Percentiles rank a stretch among this genome's conserved stretches.
phyloP scores from a whole-genome alignment of 495 filamentous ascomycete genomes.

The Parachaetomium inaequale region DNA sequence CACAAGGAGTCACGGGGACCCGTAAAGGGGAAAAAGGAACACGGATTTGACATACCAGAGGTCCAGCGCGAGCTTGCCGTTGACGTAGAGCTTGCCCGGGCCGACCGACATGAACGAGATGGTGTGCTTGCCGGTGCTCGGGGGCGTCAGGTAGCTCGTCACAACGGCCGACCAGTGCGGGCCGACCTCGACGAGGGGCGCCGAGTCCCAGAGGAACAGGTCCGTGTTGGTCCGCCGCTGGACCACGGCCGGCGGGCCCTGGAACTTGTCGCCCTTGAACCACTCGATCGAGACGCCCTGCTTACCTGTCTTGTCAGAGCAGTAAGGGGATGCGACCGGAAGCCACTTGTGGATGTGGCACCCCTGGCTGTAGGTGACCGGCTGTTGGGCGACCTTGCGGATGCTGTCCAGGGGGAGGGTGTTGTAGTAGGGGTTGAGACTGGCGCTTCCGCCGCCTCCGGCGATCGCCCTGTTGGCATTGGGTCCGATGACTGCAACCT shows the following conservation, averaged over 20 bases:
- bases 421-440: slow-evolving; percentile 74
- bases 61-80: slow-evolving; percentile 69
- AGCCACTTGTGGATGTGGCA: slow-evolving; percentile 64
- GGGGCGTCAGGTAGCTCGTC: slow-evolving; percentile 53
- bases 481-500: slow-evolving; percentile 75
- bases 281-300: slow-evolving; percentile 61
- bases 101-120: slow-evolving; percentile 76
- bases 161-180: slow-evolving; percentile 59
- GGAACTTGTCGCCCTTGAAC: slow-evolving; percentile 59
- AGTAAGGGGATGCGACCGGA: slow-evolving; percentile 57
- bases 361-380: slow-evolving; percentile 52
- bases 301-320: slow-evolving; percentile 53
- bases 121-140: slow-evolving; percentile 60
- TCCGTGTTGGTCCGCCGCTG: slow-evolving; percentile 59
- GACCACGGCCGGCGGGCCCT: slow-evolving; percentile 50
- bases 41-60: no score
- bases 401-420: slow-evolving; percentile 57
- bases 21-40: no score
- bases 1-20: no score
- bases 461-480: slow-evolving; percentile 75
- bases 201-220: slow-evolving; percentile 67
- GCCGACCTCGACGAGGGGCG: slow-evolving; percentile 54
- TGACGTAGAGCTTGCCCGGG: slow-evolving; percentile 64
- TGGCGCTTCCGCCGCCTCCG: slow-evolving; percentile 78
- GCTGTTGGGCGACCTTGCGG: slow-evolving; percentile 40